Evolutionary conservation across 257 asterid species (phyloP), one percentile per base, ranked within the genome.

Genomic region (Nicotiana tabacum): DNA sequence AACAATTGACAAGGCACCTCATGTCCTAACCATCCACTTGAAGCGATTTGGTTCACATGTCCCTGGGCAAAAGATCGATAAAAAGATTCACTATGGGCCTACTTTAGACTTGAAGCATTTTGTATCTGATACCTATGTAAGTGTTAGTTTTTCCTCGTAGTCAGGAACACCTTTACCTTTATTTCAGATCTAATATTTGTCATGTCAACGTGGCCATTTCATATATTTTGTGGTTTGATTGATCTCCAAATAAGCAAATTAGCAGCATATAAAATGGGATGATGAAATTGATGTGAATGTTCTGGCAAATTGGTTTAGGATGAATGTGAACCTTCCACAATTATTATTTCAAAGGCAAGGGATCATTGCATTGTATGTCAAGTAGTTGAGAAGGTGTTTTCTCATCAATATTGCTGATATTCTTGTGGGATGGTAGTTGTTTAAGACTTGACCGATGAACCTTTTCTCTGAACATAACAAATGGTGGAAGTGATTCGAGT

Each of bases 21-120:
- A 90, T 86, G 99, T 96, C 76, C 98, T 96, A 83, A 78, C 98
- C 30, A 86, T 96, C 83, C 98, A 94, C 91, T 89, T 94, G 81
- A 96, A 96, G 92, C 94, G 99, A 48, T 96, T 96, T 86, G 88
- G 97, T 77, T 88, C 97, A 29, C 89, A 89, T 77, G 35, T 87
- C 35, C 89, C 85, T 11, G 98, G 97, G 62, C 92, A 90, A 82
- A 96, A 96, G 83, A 94, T 96, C 37, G 92, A 91, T 84, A 96
- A 85, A 83, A 88, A 85, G 81, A 84, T 96, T 77, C 84, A 86
- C 33, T 96, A 92, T 85, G 90, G 87, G 79, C 91, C 98, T 68
- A 89, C 91, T 24, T 85, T 96, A 89, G 94, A 96, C 91, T 89
- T 96, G 87, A 94, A 93, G 66, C 94, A 96, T 77, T 94, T 91